Conservation (phyloP, 2,329 filamentous ascomycete species). For the Trichoderma hamatum region DNA sequence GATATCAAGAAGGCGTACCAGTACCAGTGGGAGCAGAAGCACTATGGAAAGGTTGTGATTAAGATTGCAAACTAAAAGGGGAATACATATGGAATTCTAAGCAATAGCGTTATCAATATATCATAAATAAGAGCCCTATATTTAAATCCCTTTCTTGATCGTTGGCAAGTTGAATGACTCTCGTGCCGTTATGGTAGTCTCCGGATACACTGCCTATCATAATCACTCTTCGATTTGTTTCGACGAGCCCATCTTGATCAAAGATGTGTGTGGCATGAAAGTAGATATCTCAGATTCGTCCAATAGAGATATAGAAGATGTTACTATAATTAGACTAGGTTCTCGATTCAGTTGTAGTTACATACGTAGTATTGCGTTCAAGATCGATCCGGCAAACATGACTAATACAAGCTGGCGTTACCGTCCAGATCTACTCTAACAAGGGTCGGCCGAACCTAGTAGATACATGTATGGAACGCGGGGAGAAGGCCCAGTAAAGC, state of each 20-base stretch:
- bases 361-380: not conserved
- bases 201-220: not conserved
- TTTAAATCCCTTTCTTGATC: not conserved
- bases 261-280: not conserved
- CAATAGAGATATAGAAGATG: not conserved
- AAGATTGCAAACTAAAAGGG: not conserved
- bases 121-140: not conserved
- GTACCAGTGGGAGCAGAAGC: constrained; percentile 20
- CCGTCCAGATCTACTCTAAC: not conserved
- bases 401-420: not conserved
- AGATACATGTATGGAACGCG: not conserved
- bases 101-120: not conserved
- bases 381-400: not conserved
- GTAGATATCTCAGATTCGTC: not conserved
- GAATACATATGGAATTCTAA: not conserved
- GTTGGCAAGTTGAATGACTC: not conserved
- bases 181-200: not conserved
- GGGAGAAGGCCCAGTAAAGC: too few relatives aligned
- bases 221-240: not conserved
- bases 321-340: not conserved
- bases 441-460: not conserved
- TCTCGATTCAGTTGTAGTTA: not conserved
- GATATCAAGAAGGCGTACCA: constrained; percentile 41
- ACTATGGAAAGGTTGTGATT: constrained; percentile 16
- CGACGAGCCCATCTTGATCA: not conserved